Base-by-base conservation (phyloP, 805 yeast species). In the Saccharomyces jurei region DNA sequence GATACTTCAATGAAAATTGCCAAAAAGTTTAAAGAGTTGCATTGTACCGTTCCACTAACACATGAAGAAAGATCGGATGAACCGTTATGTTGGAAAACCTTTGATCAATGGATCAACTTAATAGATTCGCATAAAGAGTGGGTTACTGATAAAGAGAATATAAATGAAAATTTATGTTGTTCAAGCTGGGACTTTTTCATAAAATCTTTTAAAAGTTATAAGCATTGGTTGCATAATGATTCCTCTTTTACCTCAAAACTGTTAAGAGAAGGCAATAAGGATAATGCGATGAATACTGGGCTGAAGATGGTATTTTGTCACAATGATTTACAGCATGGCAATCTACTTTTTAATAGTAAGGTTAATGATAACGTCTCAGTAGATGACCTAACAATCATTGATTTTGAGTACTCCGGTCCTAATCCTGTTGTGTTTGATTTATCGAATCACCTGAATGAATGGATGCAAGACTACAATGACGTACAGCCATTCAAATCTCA, bases 321-420 rank as follows among this genome's bases (percentile, higher is more conserved):
- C 70, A 92, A 92, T 65, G 98, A 91, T 70, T 84, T 96, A 1
- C 97, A 91, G 69, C 90, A 91, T 66, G 97, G 98, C 14, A 91
- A 91, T 65, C 77, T 91, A 57, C 76, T 92, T 54, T 78, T 91
- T 10, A 62, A 9, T 62, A 58, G 46, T 68, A 69, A 46, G 57
- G 61, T 50, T 53, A 71, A 53, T 78, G 77, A 62, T 87, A 83
- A 67, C 74, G 80, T n/a, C 25, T 36, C 44, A 21, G 22, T 36
- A 11, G 22, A 17, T 52, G 83, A 82, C 64, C 75, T 91, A 54
- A 94, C 86, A 21, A 97, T 92, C 9, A 92, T 91, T 65, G 98
- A 91, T 68, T 91, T 90, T 68, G 98, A 91, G 72, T 91, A 90
- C 69, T 82, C 95, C 0, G 96, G 96, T 0, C 82, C 92, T 13